Percentiles rank a stretch among this genome's conserved stretches.
phyloP scores from a whole-genome alignment of 2,329 filamentous ascomycete genomes.

The Colletotrichum lupini region DNA sequence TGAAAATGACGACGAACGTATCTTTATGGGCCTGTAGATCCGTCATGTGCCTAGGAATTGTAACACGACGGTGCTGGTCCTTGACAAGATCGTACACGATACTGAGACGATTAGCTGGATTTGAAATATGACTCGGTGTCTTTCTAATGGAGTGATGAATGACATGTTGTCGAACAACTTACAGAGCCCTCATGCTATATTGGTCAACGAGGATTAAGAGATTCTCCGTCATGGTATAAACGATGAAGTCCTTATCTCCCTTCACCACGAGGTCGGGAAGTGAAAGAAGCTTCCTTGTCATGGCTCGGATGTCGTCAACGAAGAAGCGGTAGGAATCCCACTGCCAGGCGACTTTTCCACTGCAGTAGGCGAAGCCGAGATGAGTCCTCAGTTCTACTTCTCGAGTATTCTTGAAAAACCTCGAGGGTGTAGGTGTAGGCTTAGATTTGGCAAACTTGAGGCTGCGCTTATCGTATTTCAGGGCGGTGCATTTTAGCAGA shows the following conservation, averaged over 20 bases:
- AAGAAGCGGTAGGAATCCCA: constrained; percentile 5
- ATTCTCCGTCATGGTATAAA: background rate
- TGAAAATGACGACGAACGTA: background rate
- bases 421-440: background rate
- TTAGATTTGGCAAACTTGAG: background rate
- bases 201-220: background rate
- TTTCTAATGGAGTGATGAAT: background rate
- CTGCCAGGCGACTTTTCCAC: constrained; percentile 11
- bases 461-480: background rate
- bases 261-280: constrained; percentile 3
- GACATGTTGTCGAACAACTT: background rate
- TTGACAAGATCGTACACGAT: constrained; percentile 14
- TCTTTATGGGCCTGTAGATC: background rate
- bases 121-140: background rate
- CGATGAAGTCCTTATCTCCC: background rate
- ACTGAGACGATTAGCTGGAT: background rate
- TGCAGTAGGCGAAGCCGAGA: background rate
- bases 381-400: too few species aligned
- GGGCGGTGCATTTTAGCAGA: background rate
- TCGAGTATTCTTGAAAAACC: background rate
- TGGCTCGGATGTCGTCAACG: constrained; percentile 17
- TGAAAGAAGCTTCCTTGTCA: background rate
- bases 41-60: background rate
- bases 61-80: background rate
- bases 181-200: background rate